These are phyloP conservation scores for Dendrobium nobile DNA, from an alignment of 106 monocot species.

Conservation along the genomic window DNA sequence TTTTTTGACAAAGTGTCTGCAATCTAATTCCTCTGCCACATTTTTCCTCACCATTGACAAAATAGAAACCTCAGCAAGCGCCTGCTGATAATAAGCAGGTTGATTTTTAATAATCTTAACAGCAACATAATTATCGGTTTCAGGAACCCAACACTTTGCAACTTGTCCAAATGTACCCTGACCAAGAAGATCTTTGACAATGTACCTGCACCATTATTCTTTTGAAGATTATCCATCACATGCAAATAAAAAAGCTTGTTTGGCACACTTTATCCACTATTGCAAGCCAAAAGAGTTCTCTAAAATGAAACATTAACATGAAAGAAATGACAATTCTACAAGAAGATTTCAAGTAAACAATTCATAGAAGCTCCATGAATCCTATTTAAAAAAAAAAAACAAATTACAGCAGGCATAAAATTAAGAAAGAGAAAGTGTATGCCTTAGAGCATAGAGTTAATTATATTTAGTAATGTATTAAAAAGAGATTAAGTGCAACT, in stretches of 20 bases:
- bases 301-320: not conserved
- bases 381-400: not conserved
- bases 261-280: not conserved
- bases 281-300: not conserved
- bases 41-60: constrained; percentile 47
- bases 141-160: constrained; percentile 75
- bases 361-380: not conserved
- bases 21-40: not conserved
- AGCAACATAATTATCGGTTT: constrained; percentile 72
- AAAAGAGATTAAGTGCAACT: not conserved
- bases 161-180: constrained; percentile 99
- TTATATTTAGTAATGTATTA: not conserved
- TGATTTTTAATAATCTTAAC: constrained; percentile 96
- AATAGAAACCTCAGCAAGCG: constrained; percentile 75
- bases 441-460: not conserved
- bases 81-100: constrained; percentile 87
- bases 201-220: constrained; percentile 42
- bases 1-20: not conserved
- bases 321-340: not conserved
- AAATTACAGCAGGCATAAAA: not conserved
- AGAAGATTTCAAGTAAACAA: not conserved
- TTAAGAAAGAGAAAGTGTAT: not conserved
- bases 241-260: not conserved
- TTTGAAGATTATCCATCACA: not conserved
- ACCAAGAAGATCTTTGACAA: constrained; percentile 89